Percentiles rank a stretch among this genome's conserved stretches.
phyloP scores from a whole-genome alignment of 768 basidiomycete species.

The Podaxis sp. region DNA sequence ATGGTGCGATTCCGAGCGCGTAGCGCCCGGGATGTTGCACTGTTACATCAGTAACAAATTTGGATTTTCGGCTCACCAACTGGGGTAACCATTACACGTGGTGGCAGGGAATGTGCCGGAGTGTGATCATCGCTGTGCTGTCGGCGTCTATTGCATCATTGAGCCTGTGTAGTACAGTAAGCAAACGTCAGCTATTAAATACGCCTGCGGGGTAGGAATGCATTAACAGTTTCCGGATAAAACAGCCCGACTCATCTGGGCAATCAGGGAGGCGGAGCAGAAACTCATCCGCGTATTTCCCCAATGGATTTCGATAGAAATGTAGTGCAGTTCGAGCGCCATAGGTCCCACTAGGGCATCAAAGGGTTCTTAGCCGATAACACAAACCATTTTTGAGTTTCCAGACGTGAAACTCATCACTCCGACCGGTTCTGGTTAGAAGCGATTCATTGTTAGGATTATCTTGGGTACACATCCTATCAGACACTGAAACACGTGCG shows the following conservation, averaged over 20 bases:
- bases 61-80: neutral
- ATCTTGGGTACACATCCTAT: neutral
- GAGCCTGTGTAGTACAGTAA: neutral
- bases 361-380: neutral
- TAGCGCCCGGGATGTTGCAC: neutral
- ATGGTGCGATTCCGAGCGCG: neutral
- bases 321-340: neutral
- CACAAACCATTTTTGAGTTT: neutral
- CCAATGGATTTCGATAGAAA: neutral
- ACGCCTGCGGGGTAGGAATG: neutral
- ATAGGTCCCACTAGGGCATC: neutral
- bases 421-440: neutral
- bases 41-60: neutral
- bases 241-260: neutral
- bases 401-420: neutral
- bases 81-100: conserved; percentile 5
- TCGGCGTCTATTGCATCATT: neutral
- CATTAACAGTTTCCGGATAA: neutral
- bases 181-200: neutral
- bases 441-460: neutral
- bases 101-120: neutral
- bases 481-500: neutral
- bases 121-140: neutral
- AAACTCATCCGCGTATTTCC: neutral
- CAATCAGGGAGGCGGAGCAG: neutral